Evolutionary conservation across 257 asterid species (phyloP).

Genomic region (Catharanthus roseus): DNA sequence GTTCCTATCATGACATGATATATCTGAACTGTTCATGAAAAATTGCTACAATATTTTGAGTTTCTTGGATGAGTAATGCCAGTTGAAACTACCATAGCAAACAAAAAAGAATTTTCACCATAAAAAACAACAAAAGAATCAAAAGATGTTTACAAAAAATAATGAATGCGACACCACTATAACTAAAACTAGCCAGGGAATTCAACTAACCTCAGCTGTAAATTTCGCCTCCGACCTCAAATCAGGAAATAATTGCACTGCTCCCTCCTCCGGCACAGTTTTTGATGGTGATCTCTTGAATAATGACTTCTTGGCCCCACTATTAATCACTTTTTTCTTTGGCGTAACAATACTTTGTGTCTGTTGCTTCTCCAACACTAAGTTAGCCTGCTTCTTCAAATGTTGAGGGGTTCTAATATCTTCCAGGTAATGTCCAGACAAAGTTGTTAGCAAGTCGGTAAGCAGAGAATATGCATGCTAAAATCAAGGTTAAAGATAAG

Average conservation of each 20-base stretch:
- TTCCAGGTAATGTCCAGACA: slow-evolving; percentile 24
- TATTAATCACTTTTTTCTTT: slow-evolving; percentile 40
- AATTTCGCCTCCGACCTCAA: slow-evolving; percentile 74
- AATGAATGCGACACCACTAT: slow-evolving; percentile 2
- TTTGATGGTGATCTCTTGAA: slow-evolving; percentile 40
- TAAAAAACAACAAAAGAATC: background rate
- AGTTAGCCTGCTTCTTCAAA: slow-evolving; percentile 32
- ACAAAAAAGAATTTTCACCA: background rate
- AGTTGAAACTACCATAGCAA: background rate
- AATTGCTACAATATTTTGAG: background rate
- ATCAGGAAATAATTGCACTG: slow-evolving; percentile 48
- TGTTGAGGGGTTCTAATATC: slow-evolving; percentile 54
- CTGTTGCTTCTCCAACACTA: slow-evolving; percentile 5
- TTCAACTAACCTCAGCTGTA: slow-evolving; percentile 64
- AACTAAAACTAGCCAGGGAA: slow-evolving; percentile 9
- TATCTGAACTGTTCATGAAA: background rate
- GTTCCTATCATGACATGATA: background rate
- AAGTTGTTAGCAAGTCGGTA: slow-evolving; percentile 6
- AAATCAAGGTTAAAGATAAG: slow-evolving; percentile 8
- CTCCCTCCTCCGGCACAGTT: slow-evolving; percentile 44
- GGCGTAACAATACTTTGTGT: slow-evolving; percentile 38
- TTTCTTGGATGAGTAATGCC: background rate
- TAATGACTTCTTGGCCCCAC: slow-evolving; percentile 35
- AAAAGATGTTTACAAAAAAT: background rate
- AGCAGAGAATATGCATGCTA: slow-evolving; percentile 10